These are phyloP conservation scores for Psilocybe cubensis DNA, from an alignment of 768 basidiomycete genomes.

Conservation along the genomic window DNA sequence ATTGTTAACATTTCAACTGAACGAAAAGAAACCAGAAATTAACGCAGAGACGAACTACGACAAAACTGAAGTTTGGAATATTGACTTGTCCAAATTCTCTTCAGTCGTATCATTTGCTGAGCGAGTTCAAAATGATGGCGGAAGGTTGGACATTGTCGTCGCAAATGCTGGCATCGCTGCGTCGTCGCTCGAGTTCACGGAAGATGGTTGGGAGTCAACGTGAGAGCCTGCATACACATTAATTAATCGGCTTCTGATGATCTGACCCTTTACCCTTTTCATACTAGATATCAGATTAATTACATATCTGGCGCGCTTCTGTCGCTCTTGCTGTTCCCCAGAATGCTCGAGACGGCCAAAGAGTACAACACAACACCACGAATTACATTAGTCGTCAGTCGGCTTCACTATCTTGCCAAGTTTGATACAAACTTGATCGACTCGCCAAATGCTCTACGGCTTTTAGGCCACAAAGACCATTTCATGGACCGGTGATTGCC, in stretches of 20 bases:
- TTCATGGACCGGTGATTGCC: background rate
- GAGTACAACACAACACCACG: constrained; percentile 34
- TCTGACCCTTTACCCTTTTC: background rate
- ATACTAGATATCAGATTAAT: constrained; percentile 52
- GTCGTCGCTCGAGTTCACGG: constrained; percentile 20
- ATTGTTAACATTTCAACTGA: background rate
- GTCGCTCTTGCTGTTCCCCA: constrained; percentile 44
- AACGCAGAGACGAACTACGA: constrained; percentile 35
- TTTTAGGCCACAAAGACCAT: constrained; percentile 21
- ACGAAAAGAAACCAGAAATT: background rate
- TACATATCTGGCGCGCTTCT: constrained; percentile 44
- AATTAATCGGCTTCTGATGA: background rate
- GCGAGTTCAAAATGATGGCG: constrained; percentile 32
- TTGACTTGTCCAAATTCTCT: constrained; percentile 46
- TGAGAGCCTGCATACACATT: constrained; percentile 19
- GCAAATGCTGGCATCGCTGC: constrained; percentile 20
- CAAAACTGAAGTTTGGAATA: constrained; percentile 39
- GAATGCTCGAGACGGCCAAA: constrained; percentile 41
- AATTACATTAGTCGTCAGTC: constrained; percentile 47
- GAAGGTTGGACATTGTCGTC: constrained; percentile 40
- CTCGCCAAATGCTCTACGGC: constrained; percentile 30
- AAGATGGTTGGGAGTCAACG: constrained; percentile 45
- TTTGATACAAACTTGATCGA: constrained; percentile 30
- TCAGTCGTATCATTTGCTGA: constrained; percentile 45
- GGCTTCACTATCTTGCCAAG: constrained; percentile 37